Evolutionary conservation across 495 filamentous ascomycete genomes (phyloP).

Genomic region (Penicillium canescens): DNA sequence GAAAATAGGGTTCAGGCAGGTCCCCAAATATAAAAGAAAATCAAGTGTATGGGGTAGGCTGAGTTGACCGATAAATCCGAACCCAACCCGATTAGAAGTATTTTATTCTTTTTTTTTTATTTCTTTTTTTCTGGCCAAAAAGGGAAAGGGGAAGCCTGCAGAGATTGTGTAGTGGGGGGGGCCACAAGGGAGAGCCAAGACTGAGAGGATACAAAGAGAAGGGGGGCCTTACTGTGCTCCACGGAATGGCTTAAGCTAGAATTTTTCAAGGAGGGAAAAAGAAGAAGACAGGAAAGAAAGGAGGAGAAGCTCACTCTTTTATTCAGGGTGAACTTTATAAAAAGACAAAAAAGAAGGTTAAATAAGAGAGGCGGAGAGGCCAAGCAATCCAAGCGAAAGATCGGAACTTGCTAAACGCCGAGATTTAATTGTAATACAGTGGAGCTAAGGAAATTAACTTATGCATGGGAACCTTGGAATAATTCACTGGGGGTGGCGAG

Average conservation of each 20-base stretch:
- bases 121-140: conserved; percentile 4
- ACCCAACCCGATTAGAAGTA: conserved; percentile 25
- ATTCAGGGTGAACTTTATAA: conserved; percentile 15
- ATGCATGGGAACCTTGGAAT: conserved; percentile 27
- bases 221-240: conserved; percentile 20
- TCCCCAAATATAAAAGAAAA: conserved; percentile 25
- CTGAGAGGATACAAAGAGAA: conserved; percentile 1
- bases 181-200: conserved; percentile 14
- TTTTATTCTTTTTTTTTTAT: conserved; percentile 11
- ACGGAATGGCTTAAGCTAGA: conserved; percentile 18
- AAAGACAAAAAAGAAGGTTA: conserved; percentile 33
- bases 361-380: conserved; percentile 29
- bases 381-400: conserved; percentile 21
- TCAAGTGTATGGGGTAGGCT: conserved; percentile 33
- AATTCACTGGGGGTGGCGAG: conserved; percentile 4
- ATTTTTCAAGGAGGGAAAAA: conserved; percentile 10
- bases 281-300: conserved; percentile 3
- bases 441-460: not conserved
- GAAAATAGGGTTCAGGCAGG: conserved; percentile 12
- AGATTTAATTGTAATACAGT: conserved; percentile 12
- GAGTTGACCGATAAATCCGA: conserved; percentile 23
- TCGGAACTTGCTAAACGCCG: conserved; percentile 32
- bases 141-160: conserved; percentile 18
- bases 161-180: conserved; percentile 29
- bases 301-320: not conserved